Evolutionary conservation across 345 rosid genomes (phyloP), one percentile per base, ranked within the genome.

Genomic region (Camelina hispida): DNA sequence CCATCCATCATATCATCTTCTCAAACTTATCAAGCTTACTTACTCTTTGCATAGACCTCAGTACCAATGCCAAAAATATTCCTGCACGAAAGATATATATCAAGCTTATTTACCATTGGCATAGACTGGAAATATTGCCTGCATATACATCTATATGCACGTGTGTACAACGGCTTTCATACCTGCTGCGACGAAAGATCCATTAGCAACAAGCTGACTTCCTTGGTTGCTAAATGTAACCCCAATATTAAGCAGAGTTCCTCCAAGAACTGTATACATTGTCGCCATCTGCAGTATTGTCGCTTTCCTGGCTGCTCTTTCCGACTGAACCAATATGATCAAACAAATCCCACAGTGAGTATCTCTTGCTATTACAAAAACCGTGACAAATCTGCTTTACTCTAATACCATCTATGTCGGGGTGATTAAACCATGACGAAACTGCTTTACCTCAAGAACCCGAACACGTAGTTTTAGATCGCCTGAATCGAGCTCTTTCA

Each of bases 201-300:
- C 96, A 47, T 84, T 87, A 11, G 97, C 97, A 40, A 91, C 72
- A 66, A 81, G 46, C 78, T 73, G 88, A 72, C 73, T 85, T 57
- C 97, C 96, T 81, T 91, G 97, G 78, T 50, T 74, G 75, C 73
- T 79, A 4, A 87, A 81, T n/a, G 92, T 82, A 69, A 91, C 84
- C 77, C 99, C 99, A 11, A 95, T 85, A 69, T 91, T 95, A 64
- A 95, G 69, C 34, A 95, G 82, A 58, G 88, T 84, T 10, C 97
- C 97, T 78, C 97, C 97, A 12, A 85, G 40, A 56, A 95, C 96
- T 12, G 97, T 84, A 62, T 90, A 87, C 84, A 90, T 82, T 37
- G 97, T 91, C 62, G 97, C 98, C 98, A 91, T 94, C 73, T 94
- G 97, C 62, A 94, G 76, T 72, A 94, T 78, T 32, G 89, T 81